phyloP scores from a whole-genome alignment of 257 asterid species.

The Solanum stenotomum region DNA sequence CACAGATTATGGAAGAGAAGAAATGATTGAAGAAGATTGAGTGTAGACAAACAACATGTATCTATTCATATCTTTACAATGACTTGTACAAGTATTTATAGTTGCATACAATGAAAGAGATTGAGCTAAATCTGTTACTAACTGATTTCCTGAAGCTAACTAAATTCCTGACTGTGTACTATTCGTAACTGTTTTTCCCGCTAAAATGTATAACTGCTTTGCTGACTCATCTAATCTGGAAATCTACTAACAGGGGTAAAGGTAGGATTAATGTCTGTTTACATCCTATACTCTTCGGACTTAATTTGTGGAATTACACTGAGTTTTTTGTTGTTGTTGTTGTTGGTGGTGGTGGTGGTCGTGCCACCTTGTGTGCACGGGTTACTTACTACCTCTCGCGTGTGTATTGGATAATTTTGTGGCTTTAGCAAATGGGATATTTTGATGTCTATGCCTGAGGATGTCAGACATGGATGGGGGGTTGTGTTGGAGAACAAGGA shows the following conservation, averaged over 20 bases:
- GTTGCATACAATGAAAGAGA: too few relatives aligned
- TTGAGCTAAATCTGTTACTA: too few relatives aligned
- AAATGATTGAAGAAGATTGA: too few relatives aligned
- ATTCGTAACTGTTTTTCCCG: too few relatives aligned
- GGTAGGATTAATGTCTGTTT: neutral
- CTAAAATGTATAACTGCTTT: too few relatives aligned
- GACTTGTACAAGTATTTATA: too few relatives aligned
- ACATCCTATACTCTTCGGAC: neutral
- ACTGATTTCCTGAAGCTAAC: too few relatives aligned
- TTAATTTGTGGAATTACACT: neutral
- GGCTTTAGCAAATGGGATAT: neutral
- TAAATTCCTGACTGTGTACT: too few relatives aligned
- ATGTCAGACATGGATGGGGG: neutral
- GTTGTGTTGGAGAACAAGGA: neutral
- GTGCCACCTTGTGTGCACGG: neutral
- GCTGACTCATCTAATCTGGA: too few relatives aligned
- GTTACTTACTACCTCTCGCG: neutral
- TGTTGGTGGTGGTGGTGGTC: neutral
- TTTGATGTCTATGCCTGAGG: neutral
- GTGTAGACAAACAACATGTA: too few relatives aligned
- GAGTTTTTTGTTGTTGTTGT: neutral
- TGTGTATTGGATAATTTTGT: neutral
- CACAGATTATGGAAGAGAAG: too few relatives aligned
- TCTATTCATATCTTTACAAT: too few relatives aligned
- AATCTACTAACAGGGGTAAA: neutral